phyloP scores from a whole-genome alignment of 305 asterid genomes.

The Fraxinus greggii region DNA sequence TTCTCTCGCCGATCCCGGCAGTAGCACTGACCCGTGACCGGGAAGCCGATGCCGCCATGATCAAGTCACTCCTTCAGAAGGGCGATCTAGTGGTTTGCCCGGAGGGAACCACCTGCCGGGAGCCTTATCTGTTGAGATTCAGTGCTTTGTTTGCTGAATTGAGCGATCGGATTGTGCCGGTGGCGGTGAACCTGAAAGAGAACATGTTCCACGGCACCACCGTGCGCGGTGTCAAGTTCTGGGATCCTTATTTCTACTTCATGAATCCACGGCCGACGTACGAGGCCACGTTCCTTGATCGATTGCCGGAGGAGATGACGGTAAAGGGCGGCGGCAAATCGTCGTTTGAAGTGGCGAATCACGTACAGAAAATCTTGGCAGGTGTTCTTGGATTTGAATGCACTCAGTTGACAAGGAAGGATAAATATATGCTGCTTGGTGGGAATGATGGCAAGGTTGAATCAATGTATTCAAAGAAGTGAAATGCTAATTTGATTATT shows the following conservation, averaged over 20 bases:
- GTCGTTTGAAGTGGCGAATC: slow-evolving; percentile 87
- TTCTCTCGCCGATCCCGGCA: slow-evolving; percentile 95
- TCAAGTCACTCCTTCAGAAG: slow-evolving; percentile 62
- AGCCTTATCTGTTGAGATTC: slow-evolving; percentile 76
- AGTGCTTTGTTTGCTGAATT: slow-evolving; percentile 93
- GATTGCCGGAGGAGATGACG: slow-evolving; percentile 85
- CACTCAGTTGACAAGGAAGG: slow-evolving; percentile 91
- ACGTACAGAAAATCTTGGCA: slow-evolving; percentile 77
- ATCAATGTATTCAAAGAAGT: slow-evolving; percentile 74
- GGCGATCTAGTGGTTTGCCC: slow-evolving; percentile 97
- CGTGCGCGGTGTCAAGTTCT: slow-evolving; percentile 82
- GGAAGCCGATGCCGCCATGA: slow-evolving; percentile 76
- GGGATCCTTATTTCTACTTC: slow-evolving; percentile 89
- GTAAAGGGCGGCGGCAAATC: slow-evolving; percentile 61
- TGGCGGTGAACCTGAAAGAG: slow-evolving; percentile 64
- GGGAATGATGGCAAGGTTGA: slow-evolving; percentile 98
- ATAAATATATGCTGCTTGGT: slow-evolving; percentile 92
- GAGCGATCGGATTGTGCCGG: slow-evolving; percentile 90
- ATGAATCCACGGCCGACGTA: slow-evolving; percentile 96
- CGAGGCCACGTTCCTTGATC: slow-evolving; percentile 71
- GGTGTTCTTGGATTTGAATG: slow-evolving; percentile 86
- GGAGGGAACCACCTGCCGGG: slow-evolving; percentile 94
- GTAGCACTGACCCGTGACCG: slow-evolving; percentile 89
- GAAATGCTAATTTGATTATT: slow-evolving; percentile 1
- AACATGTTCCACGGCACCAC: slow-evolving; percentile 87